phyloP scores from a whole-genome alignment of 2,329 filamentous ascomycete genomes.

The Incumbomyces lentus region DNA sequence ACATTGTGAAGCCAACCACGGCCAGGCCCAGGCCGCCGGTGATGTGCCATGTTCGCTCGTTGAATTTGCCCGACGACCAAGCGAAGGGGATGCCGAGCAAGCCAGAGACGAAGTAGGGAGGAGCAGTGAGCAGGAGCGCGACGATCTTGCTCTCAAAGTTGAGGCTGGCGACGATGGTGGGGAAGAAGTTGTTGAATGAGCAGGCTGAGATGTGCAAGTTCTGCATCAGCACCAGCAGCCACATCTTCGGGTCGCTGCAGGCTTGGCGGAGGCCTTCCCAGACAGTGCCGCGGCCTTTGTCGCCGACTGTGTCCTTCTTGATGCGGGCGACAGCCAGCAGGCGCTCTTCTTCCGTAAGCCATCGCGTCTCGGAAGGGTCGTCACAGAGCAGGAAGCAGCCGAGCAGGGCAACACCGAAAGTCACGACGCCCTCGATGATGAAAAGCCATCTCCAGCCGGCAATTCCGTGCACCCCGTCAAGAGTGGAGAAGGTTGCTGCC shows the following conservation, averaged over 20 bases:
- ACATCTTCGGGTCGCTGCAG: constrained; percentile 11
- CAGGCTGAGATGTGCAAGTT: constrained; percentile 33
- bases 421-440: no score
- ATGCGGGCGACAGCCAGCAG: constrained; percentile 33
- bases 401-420: no score
- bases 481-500: no score
- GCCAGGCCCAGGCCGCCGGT: constrained; percentile 26
- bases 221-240: constrained; percentile 1
- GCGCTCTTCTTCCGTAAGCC: constrained; percentile 15
- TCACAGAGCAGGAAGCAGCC: no score
- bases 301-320: constrained; percentile 5
- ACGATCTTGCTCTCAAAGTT: constrained; percentile 30
- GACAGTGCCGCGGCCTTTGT: constrained; percentile 12
- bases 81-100: constrained; percentile 24
- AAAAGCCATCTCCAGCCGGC: no score
- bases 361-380: no score
- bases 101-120: constrained; percentile 37
- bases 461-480: no score
- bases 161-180: constrained; percentile 58
- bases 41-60: constrained; percentile 26
- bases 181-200: constrained; percentile 56
- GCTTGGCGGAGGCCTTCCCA: constrained; percentile 16
- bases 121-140: constrained; percentile 38
- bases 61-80: constrained; percentile 8
- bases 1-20: constrained; percentile 30